phyloP scores from a whole-genome alignment of 345 rosid genomes.

The Toxicodendron radicans region DNA sequence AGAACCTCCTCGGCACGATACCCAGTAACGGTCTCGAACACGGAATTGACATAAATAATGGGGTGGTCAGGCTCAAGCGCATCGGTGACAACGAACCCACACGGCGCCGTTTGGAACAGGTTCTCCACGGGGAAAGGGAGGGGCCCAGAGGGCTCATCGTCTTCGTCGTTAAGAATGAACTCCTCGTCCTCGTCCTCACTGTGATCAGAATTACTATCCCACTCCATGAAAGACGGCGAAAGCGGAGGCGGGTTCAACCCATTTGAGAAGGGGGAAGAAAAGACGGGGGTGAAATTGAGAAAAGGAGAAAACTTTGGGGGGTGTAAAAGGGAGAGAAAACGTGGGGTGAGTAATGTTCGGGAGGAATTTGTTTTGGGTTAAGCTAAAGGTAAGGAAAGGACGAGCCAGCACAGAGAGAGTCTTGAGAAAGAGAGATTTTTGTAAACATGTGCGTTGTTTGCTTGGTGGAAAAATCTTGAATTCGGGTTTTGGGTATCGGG shows the following conservation, averaged over 20 bases:
- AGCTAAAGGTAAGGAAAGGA: not conserved
- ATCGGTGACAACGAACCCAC: slow-evolving; percentile 83
- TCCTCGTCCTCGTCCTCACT: slow-evolving; percentile 79
- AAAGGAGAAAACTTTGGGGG: not conserved
- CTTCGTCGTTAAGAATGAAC: slow-evolving; percentile 47
- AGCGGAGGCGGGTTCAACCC: not conserved
- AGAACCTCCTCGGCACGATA: slow-evolving; percentile 90
- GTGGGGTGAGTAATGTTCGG: slow-evolving; percentile 41
- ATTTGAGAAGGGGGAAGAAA: not conserved
- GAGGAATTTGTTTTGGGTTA: not conserved
- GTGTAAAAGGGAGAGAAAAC: slow-evolving; percentile 19
- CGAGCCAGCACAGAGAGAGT: not conserved
- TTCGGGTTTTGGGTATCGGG: not conserved
- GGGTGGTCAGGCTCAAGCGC: slow-evolving; percentile 89
- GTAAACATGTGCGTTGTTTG: not conserved
- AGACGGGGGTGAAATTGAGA: not conserved
- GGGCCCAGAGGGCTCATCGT: slow-evolving; percentile 38
- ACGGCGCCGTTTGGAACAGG: slow-evolving; percentile 71
- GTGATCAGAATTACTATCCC: slow-evolving; percentile 96
- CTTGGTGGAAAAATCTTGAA: not conserved
- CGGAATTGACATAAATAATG: slow-evolving; percentile 78
- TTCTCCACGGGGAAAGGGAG: slow-evolving; percentile 75
- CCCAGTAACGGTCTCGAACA: slow-evolving; percentile 85
- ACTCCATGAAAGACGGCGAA: slow-evolving; percentile 55
- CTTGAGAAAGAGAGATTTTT: not conserved